Evolutionary conservation across 139 green algal genomes (phyloP).

Genomic region (Chlorella sp.): DNA sequence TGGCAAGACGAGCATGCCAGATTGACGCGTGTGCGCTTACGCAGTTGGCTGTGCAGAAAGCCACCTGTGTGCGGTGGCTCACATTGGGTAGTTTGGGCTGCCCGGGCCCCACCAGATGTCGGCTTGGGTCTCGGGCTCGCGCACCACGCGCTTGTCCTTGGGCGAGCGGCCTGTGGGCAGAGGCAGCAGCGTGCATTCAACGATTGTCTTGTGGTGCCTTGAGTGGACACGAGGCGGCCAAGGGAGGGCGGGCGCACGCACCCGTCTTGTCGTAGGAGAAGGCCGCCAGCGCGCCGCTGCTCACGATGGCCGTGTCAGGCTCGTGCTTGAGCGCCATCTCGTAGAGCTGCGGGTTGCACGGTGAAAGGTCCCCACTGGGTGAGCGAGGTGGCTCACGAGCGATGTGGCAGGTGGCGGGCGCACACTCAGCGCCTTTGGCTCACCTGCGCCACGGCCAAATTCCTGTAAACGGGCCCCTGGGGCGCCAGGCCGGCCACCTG

Average conservation of each 20-base stretch:
- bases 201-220: no score
- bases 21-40: not conserved
- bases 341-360: conserved; percentile 11
- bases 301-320: conserved; percentile 59
- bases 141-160: conserved; percentile 92
- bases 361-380: not conserved
- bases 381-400: not conserved
- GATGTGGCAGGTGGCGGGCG: not conserved
- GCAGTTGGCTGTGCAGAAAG: not conserved
- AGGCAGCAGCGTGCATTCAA: no score
- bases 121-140: conserved; percentile 55
- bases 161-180: conserved; percentile 73
- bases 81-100: conserved; percentile 31
- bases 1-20: not conserved
- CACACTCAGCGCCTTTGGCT: conserved; percentile 17
- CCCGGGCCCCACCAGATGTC: conserved; percentile 79
- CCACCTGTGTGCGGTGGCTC: no score
- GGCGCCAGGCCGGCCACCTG: conserved; percentile 65
- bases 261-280: conserved; percentile 41
- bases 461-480: conserved; percentile 59
- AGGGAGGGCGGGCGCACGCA: conserved; percentile 15
- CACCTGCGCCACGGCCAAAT: conserved; percentile 61
- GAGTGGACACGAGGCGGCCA: not conserved
- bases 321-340: conserved; percentile 51
- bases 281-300: conserved; percentile 66